Evolutionary conservation across 176 grass and related monocot genomes (phyloP), one percentile per base, ranked within the genome.

Genomic region (Cymbopogon citratus): DNA sequence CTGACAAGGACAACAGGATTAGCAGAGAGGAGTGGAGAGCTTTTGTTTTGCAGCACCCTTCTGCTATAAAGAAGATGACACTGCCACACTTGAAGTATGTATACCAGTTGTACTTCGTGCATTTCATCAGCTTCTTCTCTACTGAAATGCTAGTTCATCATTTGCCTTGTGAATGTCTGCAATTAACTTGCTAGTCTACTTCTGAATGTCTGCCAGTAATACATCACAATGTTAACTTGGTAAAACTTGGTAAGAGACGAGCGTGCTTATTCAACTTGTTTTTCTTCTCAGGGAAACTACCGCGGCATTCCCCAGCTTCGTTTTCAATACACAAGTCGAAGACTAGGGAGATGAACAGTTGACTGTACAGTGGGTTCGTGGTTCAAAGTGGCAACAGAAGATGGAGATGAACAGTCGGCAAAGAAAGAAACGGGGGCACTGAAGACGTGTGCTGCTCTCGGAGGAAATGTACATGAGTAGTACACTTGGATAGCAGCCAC

Each of bases 11-110:
- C 33, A 79, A 71, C 38, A 89, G 63, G 71, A 94, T 94, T 69
- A 91, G 87, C 77, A 94, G 46, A 52, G 76, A 87, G 15, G 92
- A 94, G 52, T 94, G 89, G 92, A 76, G 44, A 33, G 67, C 27
- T 66, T 91, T 91, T 76, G 89, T 91, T 11, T 12, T 91, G 69
- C 31, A 46, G 69, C 81, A 73, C 71, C 92, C 92, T 66, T 74
- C 89, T 82, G 86, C 85, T 64, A 81, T 94, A 85, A 94, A 87
- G 73, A 94, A 91, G 46, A 91, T 91, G 89, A 94, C 86, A 52
- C 77, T 94, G 48, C 92, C 84, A 46, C 84, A 85, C 72, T 77
- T 89, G 46, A 89, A 87, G 89, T 94, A 94, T 43, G 86, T 21
- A 81, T 75, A 13, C 70, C 7, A 24, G 11, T 39, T 79, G 6